Base-by-base conservation (phyloP, 768 basidiomycete genomes). In the Termitomyces sp. region DNA sequence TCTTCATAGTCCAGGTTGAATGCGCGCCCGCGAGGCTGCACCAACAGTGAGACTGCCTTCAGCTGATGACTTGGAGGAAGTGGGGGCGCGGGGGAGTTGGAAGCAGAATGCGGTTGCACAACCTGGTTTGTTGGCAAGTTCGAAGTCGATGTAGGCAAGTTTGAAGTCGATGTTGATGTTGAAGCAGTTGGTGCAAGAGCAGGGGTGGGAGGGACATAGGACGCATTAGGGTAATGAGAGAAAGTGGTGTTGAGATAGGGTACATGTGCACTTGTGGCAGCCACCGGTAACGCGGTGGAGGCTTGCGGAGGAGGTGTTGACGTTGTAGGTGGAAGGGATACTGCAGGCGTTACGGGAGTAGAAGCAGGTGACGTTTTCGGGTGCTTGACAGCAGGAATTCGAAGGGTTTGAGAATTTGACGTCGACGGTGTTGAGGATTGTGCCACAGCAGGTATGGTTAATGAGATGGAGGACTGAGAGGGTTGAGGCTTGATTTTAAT, bases 401-500 rank as follows among this genome's bases (percentile, higher is more conserved):
- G 73, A 36, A 79, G 69, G 16, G 69, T 61, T 32, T 76, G 63
- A 10, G 71, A 57, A 40, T 64, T 65, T 18, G 69, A 58, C 6
- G 58, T 59, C 8, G 64, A 44, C 2, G 46, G 64, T 18, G 43
- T 68, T 13, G 52, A 53, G 18, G 52, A 57, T 14, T 63, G 42
- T 36, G 60, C 36, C 43, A 67, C 44, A 36, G 50, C 51, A 42
- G 59, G 43, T 60, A 68, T 44, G 36, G 62, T 38, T 18, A 59
- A 53, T 30, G 48, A 68, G 43, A 53, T 62, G 14, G 71, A 60
- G 12, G 73, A 61, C 44, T 75, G 72, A 10, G 74, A 65, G n/a
- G 74, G 63, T 20, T 70, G 63, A n/a, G 86, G 82, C 43, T 83
- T 90, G 42, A 92, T 79, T 69, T 84, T 91, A 57, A 93, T 87